These are phyloP conservation scores for Quercus gilva DNA, from an alignment of 306 rosid genomes.

Conservation along the genomic window DNA sequence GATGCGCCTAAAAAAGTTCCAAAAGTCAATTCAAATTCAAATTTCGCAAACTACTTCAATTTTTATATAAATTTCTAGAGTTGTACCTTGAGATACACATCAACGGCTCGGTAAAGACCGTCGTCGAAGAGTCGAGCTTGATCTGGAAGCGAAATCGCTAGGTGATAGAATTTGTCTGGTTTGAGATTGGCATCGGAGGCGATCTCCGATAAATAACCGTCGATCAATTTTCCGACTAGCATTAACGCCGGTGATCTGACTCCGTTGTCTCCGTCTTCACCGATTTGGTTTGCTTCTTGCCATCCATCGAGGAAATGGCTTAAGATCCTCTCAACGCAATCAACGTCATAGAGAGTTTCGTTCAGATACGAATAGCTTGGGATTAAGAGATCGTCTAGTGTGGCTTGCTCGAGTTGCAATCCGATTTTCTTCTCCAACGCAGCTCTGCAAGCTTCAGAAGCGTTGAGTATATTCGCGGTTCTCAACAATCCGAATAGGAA, in stretches of 20 bases:
- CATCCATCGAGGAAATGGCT: slow-evolving; percentile 46
- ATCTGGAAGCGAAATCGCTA: slow-evolving; percentile 78
- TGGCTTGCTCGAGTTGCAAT: slow-evolving; percentile 78
- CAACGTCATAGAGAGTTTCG: slow-evolving; percentile 87
- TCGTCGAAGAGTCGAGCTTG: slow-evolving; percentile 90
- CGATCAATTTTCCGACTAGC: slow-evolving; percentile 79
- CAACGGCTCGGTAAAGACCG: slow-evolving; percentile 91
- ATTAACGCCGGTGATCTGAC: slow-evolving; percentile 59
- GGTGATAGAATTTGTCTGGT: slow-evolving; percentile 54
- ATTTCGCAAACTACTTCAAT: neutral
- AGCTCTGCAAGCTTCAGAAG: slow-evolving; percentile 61
- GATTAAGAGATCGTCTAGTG: slow-evolving; percentile 82
- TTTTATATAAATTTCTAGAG: neutral
- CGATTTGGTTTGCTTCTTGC: slow-evolving; percentile 34
- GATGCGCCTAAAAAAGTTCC: slow-evolving; percentile 59
- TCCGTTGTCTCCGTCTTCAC: slow-evolving; percentile 8
- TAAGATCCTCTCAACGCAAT: slow-evolving; percentile 76
- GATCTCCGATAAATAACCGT: slow-evolving; percentile 82
- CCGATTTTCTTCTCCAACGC: slow-evolving; percentile 88
- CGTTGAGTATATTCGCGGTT: slow-evolving; percentile 72
- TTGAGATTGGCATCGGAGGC: slow-evolving; percentile 91
- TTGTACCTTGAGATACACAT: slow-evolving; percentile 82
- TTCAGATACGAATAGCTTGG: slow-evolving; percentile 91
- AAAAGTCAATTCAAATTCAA: neutral
- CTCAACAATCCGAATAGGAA: slow-evolving; percentile 72